Evolutionary conservation across 148 eudicot species (phyloP), one percentile per base, ranked within the genome.

Genomic region (Rheum nobile): DNA sequence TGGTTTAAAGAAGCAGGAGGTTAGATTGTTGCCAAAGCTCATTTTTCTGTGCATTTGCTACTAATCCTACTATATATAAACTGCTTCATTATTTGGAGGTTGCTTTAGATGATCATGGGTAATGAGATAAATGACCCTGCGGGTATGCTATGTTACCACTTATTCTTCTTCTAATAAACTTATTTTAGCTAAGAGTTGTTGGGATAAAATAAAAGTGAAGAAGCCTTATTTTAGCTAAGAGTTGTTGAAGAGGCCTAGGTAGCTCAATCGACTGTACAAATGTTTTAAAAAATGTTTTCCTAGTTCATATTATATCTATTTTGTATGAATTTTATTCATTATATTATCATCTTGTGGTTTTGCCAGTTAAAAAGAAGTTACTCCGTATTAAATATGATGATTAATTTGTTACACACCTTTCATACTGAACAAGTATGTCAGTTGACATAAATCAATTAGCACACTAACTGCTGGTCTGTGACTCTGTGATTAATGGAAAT

Each of bases 1-100:
- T 86, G 93, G 91, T 54, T 79, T 82, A 39, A 88, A 82, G 77
- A 91, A 84, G 76, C 83, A 75, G 75, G 93, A 88, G 96, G 97
- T 94, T 67, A 84, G 93, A 86, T 28, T 52, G 57, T 17, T 50
- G 28, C 74, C 32, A 2, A n/a, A 32, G 74, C 68, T 83, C 24
- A 71, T 76, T 63, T 48, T 79, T 34, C 29, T 71, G 71, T 16
- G 46, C 71, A 31, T 75, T 37, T 14, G n/a, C n/a, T n/a, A n/a
- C n/a, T n/a, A n/a, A n/a, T n/a, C n/a, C 8, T 46, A 43, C 55
- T 28, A 44, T 21, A 46, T 67, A 67, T 69, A 59, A 11, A 28
- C 17, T 59, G 67, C 34, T 59, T 31, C 14, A 29, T 10, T 63
- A 28, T 32, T 31, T 63, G 8, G 21, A 31, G 69, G 39, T 32